Evolutionary conservation across 1,284 basidiomycete species (phyloP).

Genomic region (Porphyrellus sp.): DNA sequence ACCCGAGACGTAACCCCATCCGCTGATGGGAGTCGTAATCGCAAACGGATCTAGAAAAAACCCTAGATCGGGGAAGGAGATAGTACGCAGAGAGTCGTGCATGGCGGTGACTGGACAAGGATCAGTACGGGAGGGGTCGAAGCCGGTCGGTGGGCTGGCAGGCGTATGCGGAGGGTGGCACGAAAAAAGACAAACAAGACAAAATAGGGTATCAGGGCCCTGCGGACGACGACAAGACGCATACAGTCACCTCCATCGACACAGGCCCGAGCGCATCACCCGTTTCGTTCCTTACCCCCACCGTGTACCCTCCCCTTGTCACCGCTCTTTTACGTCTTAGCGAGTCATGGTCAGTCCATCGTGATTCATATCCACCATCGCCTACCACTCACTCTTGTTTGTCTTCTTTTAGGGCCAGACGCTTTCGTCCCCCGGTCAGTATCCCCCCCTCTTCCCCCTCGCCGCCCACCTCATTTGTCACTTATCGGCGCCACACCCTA

Average conservation of each 20-base stretch:
- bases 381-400: conserved; percentile 3
- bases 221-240: conserved; percentile 14
- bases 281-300: too few relatives aligned
- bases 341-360: conserved; percentile 30
- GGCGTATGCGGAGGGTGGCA: conserved; percentile 8
- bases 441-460: conserved; percentile 7
- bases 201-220: conserved; percentile 25
- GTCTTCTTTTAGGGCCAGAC: conserved; percentile 60
- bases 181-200: conserved; percentile 33
- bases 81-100: conserved; percentile 4
- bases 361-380: conserved; percentile 3
- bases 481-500: conserved; percentile 34
- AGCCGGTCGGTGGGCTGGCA: too few relatives aligned
- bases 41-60: conserved; percentile 5
- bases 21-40: conserved; percentile 17
- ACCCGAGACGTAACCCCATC: conserved; percentile 11
- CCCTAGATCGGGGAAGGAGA: conserved; percentile 14
- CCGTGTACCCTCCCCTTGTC: background rate
- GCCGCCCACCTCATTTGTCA: background rate
- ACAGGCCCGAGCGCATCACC: too few relatives aligned
- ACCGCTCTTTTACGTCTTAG: conserved; percentile 33
- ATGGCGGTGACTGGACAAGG: background rate
- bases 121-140: conserved; percentile 10
- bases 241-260: conserved; percentile 14
- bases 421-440: conserved; percentile 64